Percentiles rank a stretch among this genome's conserved stretches.
phyloP scores from a whole-genome alignment of 1,284 basidiomycete genomes.

The Salmacisia buchloeana region DNA sequence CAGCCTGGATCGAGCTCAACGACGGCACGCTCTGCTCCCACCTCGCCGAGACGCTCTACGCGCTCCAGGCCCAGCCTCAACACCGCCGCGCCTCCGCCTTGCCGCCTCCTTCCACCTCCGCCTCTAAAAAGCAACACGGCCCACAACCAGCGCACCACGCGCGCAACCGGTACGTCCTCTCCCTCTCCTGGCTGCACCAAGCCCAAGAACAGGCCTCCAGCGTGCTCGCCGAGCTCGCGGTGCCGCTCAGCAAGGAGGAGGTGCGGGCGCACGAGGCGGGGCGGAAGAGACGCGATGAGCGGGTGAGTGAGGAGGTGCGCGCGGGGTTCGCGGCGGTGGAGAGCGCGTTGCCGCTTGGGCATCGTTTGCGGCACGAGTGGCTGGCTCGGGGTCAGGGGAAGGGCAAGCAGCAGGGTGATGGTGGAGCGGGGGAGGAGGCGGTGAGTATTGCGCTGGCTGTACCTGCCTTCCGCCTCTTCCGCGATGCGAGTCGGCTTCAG shows the following conservation, averaged over 20 bases:
- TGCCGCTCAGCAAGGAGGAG: neutral
- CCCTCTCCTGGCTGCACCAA: neutral
- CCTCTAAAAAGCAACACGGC: neutral
- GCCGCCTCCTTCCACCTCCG: neutral
- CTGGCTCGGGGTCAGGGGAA: too few relatives aligned
- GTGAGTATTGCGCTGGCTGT: too few relatives aligned
- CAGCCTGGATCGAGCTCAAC: constrained; percentile 29
- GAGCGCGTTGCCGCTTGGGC: too few relatives aligned
- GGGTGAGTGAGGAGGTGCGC: neutral
- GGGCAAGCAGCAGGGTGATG: too few relatives aligned
- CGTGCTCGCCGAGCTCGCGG: neutral
- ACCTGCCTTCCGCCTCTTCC: too few relatives aligned
- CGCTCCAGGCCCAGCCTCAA: constrained; percentile 16
- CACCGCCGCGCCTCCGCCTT: neutral
- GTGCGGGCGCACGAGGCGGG: neutral
- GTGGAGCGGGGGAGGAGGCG: too few relatives aligned
- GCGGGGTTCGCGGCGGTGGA: too few relatives aligned
- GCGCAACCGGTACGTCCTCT: neutral
- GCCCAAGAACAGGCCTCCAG: neutral
- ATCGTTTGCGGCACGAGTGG: too few relatives aligned
- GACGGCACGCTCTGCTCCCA: constrained; percentile 32
- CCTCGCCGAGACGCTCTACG: constrained; percentile 40
- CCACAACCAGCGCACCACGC: neutral
- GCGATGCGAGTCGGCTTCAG: too few relatives aligned
- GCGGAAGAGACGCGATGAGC: neutral